A percentile compares a stretch with the other conserved stretches of the same genome.
Evolutionary conservation across 1,139 yeast genomes (phyloP).

Genomic region (Pichiaceae sp.): DNA sequence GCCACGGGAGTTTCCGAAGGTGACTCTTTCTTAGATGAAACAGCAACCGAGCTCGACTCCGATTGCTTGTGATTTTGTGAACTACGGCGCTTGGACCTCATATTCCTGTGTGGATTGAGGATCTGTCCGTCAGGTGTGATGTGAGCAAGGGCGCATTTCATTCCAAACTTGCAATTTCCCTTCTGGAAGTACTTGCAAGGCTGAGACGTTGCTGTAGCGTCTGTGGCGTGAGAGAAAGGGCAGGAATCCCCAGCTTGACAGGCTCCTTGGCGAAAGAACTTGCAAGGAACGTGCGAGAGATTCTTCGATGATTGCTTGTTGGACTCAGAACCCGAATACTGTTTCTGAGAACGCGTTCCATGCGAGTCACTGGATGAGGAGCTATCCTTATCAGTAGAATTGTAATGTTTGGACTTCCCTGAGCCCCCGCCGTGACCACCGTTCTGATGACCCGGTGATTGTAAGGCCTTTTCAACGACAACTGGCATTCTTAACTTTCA

Average conservation of each 20-base stretch:
- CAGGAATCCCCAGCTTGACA: conserved; percentile 93
- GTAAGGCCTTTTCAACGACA: no score
- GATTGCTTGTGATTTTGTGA: no score
- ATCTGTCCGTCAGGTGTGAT: conserved; percentile 77
- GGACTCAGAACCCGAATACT: not conserved
- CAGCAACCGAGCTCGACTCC: no score
- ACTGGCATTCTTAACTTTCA: no score
- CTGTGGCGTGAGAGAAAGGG: conserved; percentile 81
- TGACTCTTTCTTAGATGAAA: no score
- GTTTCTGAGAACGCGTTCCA: not conserved
- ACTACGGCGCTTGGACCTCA: not conserved
- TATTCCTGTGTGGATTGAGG: not conserved
- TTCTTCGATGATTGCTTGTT: conserved; percentile 25
- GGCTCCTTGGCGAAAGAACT: conserved; percentile 81
- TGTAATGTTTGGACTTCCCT: no score
- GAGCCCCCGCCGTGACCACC: no score
- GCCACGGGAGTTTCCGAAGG: no score
- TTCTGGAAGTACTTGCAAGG: conserved; percentile 92
- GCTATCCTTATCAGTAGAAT: no score
- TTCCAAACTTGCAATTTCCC: conserved; percentile 92
- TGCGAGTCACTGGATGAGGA: no score
- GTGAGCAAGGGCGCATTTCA: conserved; percentile 90
- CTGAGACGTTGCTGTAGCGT: conserved; percentile 51
- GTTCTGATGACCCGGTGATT: no score
- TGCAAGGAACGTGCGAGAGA: conserved; percentile 90